These are phyloP conservation scores for Copromyces sp. DNA, from an alignment of 495 filamentous ascomycete species.

Conservation along the genomic window DNA sequence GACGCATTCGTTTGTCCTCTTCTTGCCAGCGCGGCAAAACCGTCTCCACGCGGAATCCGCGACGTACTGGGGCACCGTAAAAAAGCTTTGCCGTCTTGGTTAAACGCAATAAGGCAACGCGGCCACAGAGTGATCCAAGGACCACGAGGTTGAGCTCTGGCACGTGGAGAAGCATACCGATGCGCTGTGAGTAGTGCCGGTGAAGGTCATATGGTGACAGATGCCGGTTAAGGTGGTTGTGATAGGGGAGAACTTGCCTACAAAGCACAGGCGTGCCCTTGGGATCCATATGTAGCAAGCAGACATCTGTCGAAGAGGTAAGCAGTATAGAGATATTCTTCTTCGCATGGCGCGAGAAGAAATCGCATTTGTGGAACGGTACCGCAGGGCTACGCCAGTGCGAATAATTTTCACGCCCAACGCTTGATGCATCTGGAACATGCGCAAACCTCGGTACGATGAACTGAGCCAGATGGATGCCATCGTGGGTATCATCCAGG, in stretches of 20 bases:
- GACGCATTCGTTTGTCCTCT: slow-evolving; percentile 24
- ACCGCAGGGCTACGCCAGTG: background rate
- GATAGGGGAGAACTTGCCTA: slow-evolving; percentile 35
- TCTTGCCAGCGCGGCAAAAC: slow-evolving; percentile 33
- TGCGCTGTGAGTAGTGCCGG: slow-evolving; percentile 45
- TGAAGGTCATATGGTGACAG: slow-evolving; percentile 27
- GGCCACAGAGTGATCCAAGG: slow-evolving; percentile 61
- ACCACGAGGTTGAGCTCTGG: slow-evolving; percentile 71
- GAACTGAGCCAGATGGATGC: slow-evolving; percentile 8
- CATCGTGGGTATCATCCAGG: slow-evolving; percentile 7
- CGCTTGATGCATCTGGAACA: background rate
- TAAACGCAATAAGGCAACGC: slow-evolving; percentile 62
- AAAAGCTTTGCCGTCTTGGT: slow-evolving; percentile 43
- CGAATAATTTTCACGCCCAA: background rate
- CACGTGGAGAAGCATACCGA: slow-evolving; percentile 68
- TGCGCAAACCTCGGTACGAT: slow-evolving; percentile 20
- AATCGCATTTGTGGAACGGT: background rate
- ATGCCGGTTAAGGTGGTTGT: slow-evolving; percentile 36
- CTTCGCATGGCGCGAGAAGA: slow-evolving; percentile 2
- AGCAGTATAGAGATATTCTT: slow-evolving; percentile 39
- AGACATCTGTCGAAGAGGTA: slow-evolving; percentile 47
- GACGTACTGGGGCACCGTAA: slow-evolving; percentile 11
- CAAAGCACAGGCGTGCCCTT: slow-evolving; percentile 27
- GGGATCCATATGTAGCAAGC: slow-evolving; percentile 41
- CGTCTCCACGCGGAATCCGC: slow-evolving; percentile 34